phyloP scores from a whole-genome alignment of 2,329 filamentous ascomycete genomes.

The Claviceps sp. region DNA sequence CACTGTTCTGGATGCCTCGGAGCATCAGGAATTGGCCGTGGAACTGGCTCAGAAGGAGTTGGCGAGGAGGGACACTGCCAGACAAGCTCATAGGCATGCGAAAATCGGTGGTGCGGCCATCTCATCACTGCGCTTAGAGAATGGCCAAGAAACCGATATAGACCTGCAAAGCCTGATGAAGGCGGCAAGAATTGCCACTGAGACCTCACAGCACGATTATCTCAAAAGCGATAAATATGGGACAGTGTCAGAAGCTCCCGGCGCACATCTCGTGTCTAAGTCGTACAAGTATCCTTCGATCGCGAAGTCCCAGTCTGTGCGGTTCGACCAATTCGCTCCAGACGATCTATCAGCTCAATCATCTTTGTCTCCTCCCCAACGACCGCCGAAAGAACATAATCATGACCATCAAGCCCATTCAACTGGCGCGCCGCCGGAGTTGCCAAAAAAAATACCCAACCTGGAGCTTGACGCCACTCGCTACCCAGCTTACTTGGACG shows the following conservation, averaged over 20 bases:
- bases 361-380: conserved; percentile 17
- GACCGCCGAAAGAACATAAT: conserved; percentile 18
- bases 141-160: conserved; percentile 21
- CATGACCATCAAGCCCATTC: not conserved
- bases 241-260: conserved; percentile 10
- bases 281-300: conserved; percentile 46
- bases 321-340: conserved; percentile 22
- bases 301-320: conserved; percentile 33
- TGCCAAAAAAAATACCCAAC: conserved; percentile 17
- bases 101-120: conserved; percentile 5
- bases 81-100: conserved; percentile 42
- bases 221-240: not conserved
- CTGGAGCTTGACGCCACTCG: conserved; percentile 7
- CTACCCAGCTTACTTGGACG: not conserved
- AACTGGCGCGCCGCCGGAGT: conserved; percentile 7
- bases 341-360: conserved; percentile 6
- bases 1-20: conserved; percentile 52
- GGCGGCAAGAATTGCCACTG: conserved; percentile 32
- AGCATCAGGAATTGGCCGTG: conserved; percentile 64
- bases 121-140: not conserved
- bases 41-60: conserved; percentile 63
- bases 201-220: conserved; percentile 11
- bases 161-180: conserved; percentile 40
- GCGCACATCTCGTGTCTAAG: conserved; percentile 13
- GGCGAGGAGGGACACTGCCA: conserved; percentile 47